Evolutionary conservation across 1,284 basidiomycete genomes (phyloP), one percentile per base, ranked within the genome.

Genomic region (Leccinum angustisporum): DNA sequence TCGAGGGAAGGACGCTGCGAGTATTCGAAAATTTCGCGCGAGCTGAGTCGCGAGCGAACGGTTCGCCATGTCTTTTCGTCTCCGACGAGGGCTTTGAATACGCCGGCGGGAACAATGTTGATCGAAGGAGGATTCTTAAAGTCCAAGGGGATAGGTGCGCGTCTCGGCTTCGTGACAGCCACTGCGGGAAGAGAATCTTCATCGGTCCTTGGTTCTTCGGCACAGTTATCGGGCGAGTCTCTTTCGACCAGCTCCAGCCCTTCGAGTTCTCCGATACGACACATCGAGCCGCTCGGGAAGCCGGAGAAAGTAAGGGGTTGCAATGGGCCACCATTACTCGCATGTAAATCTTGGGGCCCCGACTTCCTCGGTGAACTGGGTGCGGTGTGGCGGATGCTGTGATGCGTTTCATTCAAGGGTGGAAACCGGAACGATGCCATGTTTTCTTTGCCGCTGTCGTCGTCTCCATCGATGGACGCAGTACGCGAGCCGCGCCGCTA

Each of bases 391-490:
- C 80, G 80, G 40, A 81, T 75, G 55, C 77, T 80, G 56, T 77
- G 76, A n/a, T 83, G 79, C n/a, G 83, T 81, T 21, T 81, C 80
- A 38, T 78, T 70, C 40, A 80, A 72, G 21, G 80, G 72, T 50
- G 88, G 90, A 81, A 92, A 92, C 68, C 84, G 85, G 82, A 91
- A 92, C 8, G 89, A 88, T 7, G 80, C 69, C 83, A 92, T 87
- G 25, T 81, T 85, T 67, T 76, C 75, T 59, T 77, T 77, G 14
- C 72, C 74, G 6, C 75, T 78, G 43, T 76, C 77, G 25, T 84
- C 81, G 25, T 79, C 81, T 66, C 81, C 86, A 31, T 83, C 82
- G 33, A 80, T 66, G 16, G 77, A 76, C 13, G 61, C 64, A 25
- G 64, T 55, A 36, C 63, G 65, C 13, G 84, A 85, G 33, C 76